phyloP scores from a whole-genome alignment of 495 filamentous ascomycete genomes.

The Bombardia bombarda region DNA sequence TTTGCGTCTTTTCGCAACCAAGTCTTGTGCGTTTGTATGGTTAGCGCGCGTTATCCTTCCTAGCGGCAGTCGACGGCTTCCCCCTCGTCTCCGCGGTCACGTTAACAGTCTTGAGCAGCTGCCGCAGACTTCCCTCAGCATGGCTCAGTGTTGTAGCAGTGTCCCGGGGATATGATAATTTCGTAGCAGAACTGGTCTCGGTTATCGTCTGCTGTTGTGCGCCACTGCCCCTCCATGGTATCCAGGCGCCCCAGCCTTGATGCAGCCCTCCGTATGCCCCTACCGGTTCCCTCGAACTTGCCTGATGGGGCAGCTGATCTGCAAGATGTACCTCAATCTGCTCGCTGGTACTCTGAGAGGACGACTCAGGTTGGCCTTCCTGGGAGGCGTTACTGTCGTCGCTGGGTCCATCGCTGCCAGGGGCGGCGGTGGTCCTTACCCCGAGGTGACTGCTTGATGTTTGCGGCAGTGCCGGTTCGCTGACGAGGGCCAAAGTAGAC shows the following conservation, averaged over 20 bases:
- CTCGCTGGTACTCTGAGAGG: not conserved
- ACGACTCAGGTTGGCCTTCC: not conserved
- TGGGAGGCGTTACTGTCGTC: not conserved
- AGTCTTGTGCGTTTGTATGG: too few species aligned
- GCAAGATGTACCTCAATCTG: conserved; percentile 10
- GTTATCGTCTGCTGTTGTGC: not conserved
- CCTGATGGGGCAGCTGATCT: conserved; percentile 8
- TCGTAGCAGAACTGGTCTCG: too few species aligned
- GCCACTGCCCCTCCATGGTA: conserved; percentile 15
- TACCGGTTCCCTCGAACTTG: not conserved
- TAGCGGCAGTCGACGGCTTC: not conserved
- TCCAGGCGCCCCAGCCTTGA: conserved; percentile 17
- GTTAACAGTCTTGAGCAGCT: conserved; percentile 13
- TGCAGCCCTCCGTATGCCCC: not conserved
- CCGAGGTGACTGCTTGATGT: conserved; percentile 33
- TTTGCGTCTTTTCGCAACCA: too few species aligned
- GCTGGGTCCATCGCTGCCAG: conserved; percentile 2
- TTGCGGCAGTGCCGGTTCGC: conserved; percentile 40
- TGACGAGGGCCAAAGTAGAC: conserved; percentile 28
- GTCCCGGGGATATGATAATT: too few species aligned
- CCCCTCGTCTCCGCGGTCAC: not conserved
- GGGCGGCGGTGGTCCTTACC: conserved; percentile 18
- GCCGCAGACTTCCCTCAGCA: conserved; percentile 23
- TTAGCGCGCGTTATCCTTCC: too few species aligned
- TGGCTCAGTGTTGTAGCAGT: conserved; percentile 13